phyloP scores from a whole-genome alignment of 1,284 basidiomycete species.

The Boletus sp. region DNA sequence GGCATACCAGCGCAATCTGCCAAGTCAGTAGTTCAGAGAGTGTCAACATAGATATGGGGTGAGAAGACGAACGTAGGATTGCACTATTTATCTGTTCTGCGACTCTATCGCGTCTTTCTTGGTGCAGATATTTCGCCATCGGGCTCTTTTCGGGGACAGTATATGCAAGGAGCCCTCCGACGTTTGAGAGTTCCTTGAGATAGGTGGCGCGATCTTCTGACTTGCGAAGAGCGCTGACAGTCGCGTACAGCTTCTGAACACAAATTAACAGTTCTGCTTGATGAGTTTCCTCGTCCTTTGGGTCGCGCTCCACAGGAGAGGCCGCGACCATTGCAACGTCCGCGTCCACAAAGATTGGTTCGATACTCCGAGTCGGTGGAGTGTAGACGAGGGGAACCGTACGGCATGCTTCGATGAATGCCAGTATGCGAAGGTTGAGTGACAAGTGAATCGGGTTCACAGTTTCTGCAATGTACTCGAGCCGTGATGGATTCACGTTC shows the following conservation, averaged over 20 bases:
- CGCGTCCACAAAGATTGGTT: slow-evolving; percentile 8
- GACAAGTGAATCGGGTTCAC: slow-evolving; percentile 69
- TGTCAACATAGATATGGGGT: not conserved
- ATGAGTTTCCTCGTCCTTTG: slow-evolving; percentile 32
- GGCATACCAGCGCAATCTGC: slow-evolving; percentile 51
- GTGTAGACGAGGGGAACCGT: slow-evolving; percentile 55
- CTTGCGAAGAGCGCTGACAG: slow-evolving; percentile 50
- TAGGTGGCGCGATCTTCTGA: slow-evolving; percentile 56
- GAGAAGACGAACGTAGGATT: slow-evolving; percentile 61
- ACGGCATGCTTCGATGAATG: slow-evolving; percentile 79
- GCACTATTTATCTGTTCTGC: slow-evolving; percentile 86
- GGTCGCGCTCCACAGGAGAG: slow-evolving; percentile 17
- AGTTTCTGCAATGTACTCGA: slow-evolving; percentile 52
- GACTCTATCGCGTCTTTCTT: slow-evolving; percentile 69
- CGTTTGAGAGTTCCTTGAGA: slow-evolving; percentile 63
- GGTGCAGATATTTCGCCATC: slow-evolving; percentile 65
- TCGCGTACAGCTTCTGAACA: slow-evolving; percentile 58
- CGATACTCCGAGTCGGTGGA: slow-evolving; percentile 3
- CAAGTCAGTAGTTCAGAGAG: slow-evolving; percentile 6
- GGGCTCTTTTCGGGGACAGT: slow-evolving; percentile 66
- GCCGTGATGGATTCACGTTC: slow-evolving; percentile 24
- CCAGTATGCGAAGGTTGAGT: slow-evolving; percentile 79
- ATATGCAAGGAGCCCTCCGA: slow-evolving; percentile 76
- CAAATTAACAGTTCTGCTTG: slow-evolving; percentile 48
- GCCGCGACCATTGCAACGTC: slow-evolving; percentile 5